A percentile compares a stretch with the other conserved stretches of the same genome.
Conservation (phyloP, 2,329 filamentous ascomycete genomes). For the Elsinoe fawcettii region DNA sequence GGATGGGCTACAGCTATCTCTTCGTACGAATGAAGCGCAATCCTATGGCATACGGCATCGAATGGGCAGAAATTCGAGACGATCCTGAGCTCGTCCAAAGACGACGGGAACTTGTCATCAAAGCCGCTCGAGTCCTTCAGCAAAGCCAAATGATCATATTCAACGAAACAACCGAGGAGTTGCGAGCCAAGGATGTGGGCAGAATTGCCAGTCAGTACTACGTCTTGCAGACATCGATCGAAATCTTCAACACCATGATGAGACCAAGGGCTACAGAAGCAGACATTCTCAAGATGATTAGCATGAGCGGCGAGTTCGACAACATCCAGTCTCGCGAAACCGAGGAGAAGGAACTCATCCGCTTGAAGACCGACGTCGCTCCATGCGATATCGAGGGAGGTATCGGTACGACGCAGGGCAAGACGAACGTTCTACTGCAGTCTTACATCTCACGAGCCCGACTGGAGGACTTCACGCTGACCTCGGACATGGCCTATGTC, state of each 20-base stretch:
- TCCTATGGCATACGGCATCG: slow-evolving; percentile 86
- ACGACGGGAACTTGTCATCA: slow-evolving; percentile 75
- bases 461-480: slow-evolving; percentile 85
- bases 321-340: slow-evolving; percentile 89
- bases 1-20: slow-evolving; percentile 95
- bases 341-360: slow-evolving; percentile 78
- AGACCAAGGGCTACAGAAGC: slow-evolving; percentile 74
- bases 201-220: slow-evolving; percentile 97
- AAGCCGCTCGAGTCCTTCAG: slow-evolving; percentile 79
- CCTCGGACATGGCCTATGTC: slow-evolving; percentile 88
- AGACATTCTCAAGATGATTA: slow-evolving; percentile 91
- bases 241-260: slow-evolving; percentile 97
- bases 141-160: slow-evolving; percentile 98
- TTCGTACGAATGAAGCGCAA: slow-evolving; percentile 95
- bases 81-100: slow-evolving; percentile 83
- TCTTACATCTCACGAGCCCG: slow-evolving; percentile 84
- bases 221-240: slow-evolving; percentile 83
- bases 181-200: slow-evolving; percentile 89
- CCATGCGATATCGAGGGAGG: slow-evolving; percentile 71
- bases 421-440: slow-evolving; percentile 93
- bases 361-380: slow-evolving; percentile 61
- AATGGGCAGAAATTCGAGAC: slow-evolving; percentile 82
- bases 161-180: slow-evolving; percentile 87
- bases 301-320: slow-evolving; percentile 95
- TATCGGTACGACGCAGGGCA: slow-evolving; percentile 64